Base-by-base conservation (phyloP, 805 yeast species). In the Jamesozyma jinghongensis region DNA sequence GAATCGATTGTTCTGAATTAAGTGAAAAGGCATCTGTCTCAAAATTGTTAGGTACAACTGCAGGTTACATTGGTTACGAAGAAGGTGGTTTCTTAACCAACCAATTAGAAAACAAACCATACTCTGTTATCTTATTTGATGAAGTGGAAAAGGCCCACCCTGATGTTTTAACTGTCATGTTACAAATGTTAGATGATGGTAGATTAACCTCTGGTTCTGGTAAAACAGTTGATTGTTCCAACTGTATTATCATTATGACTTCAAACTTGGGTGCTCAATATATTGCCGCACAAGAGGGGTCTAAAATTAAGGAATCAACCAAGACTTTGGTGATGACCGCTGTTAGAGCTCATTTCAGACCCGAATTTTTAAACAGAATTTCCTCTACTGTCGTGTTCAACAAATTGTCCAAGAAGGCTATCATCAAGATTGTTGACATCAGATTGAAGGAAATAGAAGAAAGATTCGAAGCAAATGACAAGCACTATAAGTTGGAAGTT, bases 111-210 rank as follows among this genome's bases (percentile, higher is more conserved):
- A 76, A 96, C 57, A 81, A 82, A 46, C 98, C 98, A 42, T 92
- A 92, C 67, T 85, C 97, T 5, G 98, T 92, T n/a, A 73, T 92
- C 32, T 71, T 92, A 46, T 92, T 92, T 57, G 98, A 92, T 66
- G 98, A 92, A 68, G 95, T 92, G 42, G 98, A 92, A 61, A 92
- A 92, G 66, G 98, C 98, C 14, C 95, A 95, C 5, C 98, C 98
- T 1, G 97, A 90, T 61, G 98, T 92, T 2, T 70, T 90, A 58
- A 92, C 96, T 7, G 82, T 92, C 17, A 70, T 92, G 55, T 71
- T 92, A 51, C 98, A 92, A 65, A 77, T 92, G 67, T 70, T 92
- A 46, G 98, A 92, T 57, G 98, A 92, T 65, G 98, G 98, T 59
- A 79, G 96, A 65, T 79, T 92, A 47, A 86, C 97, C 13, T 83